Evolutionary conservation across 768 basidiomycete species (phyloP).

Genomic region (Serendipita vermifera): DNA sequence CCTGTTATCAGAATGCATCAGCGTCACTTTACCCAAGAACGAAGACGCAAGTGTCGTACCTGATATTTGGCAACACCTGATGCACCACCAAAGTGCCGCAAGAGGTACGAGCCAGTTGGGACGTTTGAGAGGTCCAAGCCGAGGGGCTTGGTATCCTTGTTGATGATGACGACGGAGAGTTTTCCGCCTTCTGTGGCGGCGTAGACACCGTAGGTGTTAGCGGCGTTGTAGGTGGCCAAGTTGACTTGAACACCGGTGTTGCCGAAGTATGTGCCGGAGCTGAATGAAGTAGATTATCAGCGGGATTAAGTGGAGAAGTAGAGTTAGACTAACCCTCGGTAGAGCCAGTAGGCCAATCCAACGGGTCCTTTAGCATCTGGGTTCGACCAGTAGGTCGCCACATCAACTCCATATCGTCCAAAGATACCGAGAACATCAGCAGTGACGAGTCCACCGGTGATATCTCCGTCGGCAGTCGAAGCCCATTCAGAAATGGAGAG

Average conservation of each 20-base stretch:
- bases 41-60: slow-evolving; percentile 20
- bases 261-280: slow-evolving; percentile 37
- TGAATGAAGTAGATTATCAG: slow-evolving; percentile 14
- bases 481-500: slow-evolving; percentile 42
- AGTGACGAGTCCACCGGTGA: slow-evolving; percentile 41
- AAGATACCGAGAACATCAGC: slow-evolving; percentile 42
- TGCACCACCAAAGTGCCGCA: slow-evolving; percentile 44
- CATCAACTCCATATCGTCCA: slow-evolving; percentile 36
- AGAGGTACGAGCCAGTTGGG: slow-evolving; percentile 37
- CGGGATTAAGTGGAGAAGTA: background rate
- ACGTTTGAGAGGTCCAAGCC: slow-evolving; percentile 32
- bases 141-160: slow-evolving; percentile 36
- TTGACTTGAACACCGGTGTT: slow-evolving; percentile 33
- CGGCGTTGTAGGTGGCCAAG: slow-evolving; percentile 28
- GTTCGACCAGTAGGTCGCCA: slow-evolving; percentile 41
- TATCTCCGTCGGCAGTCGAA: slow-evolving; percentile 35
- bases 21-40: background rate
- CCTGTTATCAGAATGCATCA: slow-evolving; percentile 14
- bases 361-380: slow-evolving; percentile 36
- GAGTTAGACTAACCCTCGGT: slow-evolving; percentile 31
- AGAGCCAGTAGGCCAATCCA: slow-evolving; percentile 45
- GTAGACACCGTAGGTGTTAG: slow-evolving; percentile 33
- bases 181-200: slow-evolving; percentile 32
- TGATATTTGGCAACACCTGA: slow-evolving; percentile 45
- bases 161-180: slow-evolving; percentile 36